Base-by-base conservation (phyloP, 192 early-diverging fungal species). In the Entomortierella parvispora region DNA sequence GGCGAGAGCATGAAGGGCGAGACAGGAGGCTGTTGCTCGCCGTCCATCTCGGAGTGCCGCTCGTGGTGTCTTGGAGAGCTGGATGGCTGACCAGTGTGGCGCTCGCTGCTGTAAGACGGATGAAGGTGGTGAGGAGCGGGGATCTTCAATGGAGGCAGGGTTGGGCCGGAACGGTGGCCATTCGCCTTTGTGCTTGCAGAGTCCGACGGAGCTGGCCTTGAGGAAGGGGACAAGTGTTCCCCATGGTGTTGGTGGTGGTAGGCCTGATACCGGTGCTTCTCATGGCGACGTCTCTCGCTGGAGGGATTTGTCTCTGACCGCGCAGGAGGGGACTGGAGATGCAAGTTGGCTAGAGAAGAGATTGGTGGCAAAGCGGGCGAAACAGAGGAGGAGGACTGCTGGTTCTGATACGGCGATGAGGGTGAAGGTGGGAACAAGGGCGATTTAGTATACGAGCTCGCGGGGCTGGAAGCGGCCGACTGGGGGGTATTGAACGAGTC, bases 1-100 rank as follows among this genome's bases (percentile, higher is more conserved):
- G 74, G 74, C 2, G 74, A 68, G 34, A 68, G 54, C 74, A 68
- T 64, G 48, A 77, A 68, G 10, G 74, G 74, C 48, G 74, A 77
- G 12, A 77, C 58, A 22, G 74, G 65, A 18, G 48, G 46, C 26
- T 55, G 59, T 17, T 42, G 40, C 22, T 18, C 31, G 20, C 34
- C 31, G 4, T 34, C 58, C 0, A 15, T 4, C 20, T 62, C 70
- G 0, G 55, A 47, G 12, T 33, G 14, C n/a, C 62, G 53, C 17
- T 58, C 58, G 8, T 37, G 44, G 26, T 59, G 52, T 7, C 59
- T 15, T 2, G 59, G 68, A 3, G 59, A 62, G 11, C 45, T 63
- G 12, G 69, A 56, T 1, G 52, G 33, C 15, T 51, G 43, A 42
- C 50, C n/a, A n/a, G n/a, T 66, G 26, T 25, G 45, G 25, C 49